Conservation (phyloP, 768 basidiomycete species). For the Lactarius evosmus region DNA sequence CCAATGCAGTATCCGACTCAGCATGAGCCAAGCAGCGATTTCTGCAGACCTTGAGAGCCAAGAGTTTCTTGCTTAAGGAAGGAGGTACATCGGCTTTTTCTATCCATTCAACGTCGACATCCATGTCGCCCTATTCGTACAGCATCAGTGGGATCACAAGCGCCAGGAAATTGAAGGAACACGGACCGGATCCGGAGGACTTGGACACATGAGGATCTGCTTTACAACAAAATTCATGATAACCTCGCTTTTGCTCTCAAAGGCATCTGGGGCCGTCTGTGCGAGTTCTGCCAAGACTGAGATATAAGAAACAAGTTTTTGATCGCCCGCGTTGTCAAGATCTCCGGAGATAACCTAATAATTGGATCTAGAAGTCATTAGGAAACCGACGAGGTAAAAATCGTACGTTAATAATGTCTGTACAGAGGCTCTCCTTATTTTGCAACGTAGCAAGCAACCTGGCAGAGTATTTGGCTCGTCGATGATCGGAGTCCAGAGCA, state of each 20-base stretch:
- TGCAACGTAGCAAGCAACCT: conserved; percentile 54
- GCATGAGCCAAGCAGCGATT: conserved; percentile 76
- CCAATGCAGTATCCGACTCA: conserved; percentile 51
- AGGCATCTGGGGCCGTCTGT: conserved; percentile 60
- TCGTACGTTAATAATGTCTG: conserved; percentile 62
- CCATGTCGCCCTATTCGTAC: conserved; percentile 53
- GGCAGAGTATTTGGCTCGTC: conserved; percentile 83
- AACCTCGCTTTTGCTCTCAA: conserved; percentile 74
- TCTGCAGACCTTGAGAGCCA: conserved; percentile 76
- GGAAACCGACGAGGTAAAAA: neutral
- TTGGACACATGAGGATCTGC: conserved; percentile 60
- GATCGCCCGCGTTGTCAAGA: conserved; percentile 47
- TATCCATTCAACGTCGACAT: conserved; percentile 70
- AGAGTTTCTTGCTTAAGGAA: conserved; percentile 64
- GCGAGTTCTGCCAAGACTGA: conserved; percentile 75
- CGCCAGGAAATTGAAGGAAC: conserved; percentile 4
- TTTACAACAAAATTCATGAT: conserved; percentile 73
- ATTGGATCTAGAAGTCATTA: neutral
- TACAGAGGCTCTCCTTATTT: conserved; percentile 49
- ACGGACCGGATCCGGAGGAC: conserved; percentile 46
- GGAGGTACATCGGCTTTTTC: conserved; percentile 59
- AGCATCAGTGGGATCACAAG: conserved; percentile 7
- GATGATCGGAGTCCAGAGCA: conserved; percentile 54
- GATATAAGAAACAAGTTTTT: conserved; percentile 60
- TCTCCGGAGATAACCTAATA: conserved; percentile 55